Evolutionary conservation across 2,329 filamentous ascomycete genomes (phyloP), one percentile per base, ranked within the genome.

Genomic region (Nigrograna mackinnonii): DNA sequence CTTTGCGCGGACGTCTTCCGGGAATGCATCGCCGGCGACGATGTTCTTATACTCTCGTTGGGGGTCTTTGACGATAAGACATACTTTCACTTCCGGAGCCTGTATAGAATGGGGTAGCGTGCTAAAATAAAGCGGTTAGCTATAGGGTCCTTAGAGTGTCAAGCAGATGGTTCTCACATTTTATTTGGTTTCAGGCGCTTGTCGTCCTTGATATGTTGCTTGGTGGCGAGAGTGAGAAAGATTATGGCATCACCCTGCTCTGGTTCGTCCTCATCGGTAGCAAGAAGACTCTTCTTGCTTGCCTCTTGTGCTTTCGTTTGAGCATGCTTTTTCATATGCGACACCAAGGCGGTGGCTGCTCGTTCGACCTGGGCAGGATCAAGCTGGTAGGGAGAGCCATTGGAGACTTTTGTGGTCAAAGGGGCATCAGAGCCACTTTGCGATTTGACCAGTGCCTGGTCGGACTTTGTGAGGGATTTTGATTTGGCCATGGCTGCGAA

Each of bases 21-120:
- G 74, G 60, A 75, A 79, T 26, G 83, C 79, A 31, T 86, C 80
- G 41, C 86, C 82, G 38, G 83, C 85, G 50, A 96, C 79, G 34
- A 95, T 79, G 69, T 97, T 86, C 77, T 97, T 97, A 79, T 94
- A 95, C 41, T 83, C 80, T 52, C 91, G 84, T 78, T 96, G 91
- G 2, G 84, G 84, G 54, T 86, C 83, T 56, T 90, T 89, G 42
- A 86, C 89, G 69, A 96, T 95, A 47, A 96, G 77, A 72, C 91
- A 96, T 70, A 96, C 78, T 57, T 84, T 86, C 43, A 84, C 74
- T 42, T 79, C 80, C 43, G 80, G 73, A 52, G 84, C 79, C 51
- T 79, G 85, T 49, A 95, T 79, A 7, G 87, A 78, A 70, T 95
- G 85, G 35, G 90, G 89, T 39, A 95, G 76, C 54, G 77, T 58